Evolutionary conservation across 202 grass and related monocot species (phyloP), one percentile per base, ranked within the genome.

Genomic region (Zoysia matrella): DNA sequence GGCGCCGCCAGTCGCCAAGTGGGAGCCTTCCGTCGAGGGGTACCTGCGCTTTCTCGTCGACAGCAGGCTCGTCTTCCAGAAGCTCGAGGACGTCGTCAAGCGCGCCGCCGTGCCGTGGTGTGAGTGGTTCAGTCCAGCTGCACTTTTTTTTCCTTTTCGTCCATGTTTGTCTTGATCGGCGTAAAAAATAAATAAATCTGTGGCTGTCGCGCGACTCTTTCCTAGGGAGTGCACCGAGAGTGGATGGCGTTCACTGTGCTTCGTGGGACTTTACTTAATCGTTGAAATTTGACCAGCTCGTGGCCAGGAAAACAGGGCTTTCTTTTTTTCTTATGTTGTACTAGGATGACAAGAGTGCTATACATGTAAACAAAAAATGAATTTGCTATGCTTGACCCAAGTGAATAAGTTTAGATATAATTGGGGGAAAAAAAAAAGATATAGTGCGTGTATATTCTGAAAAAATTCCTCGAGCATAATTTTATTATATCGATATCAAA

Each of bases 41-140:
- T 94, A 89, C 79, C 83, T 97, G 45, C 88, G 80, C 36, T 97
- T 94, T 72, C 90, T 97, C 65, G 92, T 92, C 84, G 92, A 97
- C 82, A 97, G 78, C 86, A 94, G 76, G 64, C 69, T 92, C 69
- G 88, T 97, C 52, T 97, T 92, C 80, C 57, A 89, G 14, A 91
- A 86, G 9, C 88, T 97, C 86, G 90, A 97, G 77, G 61, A 42
- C 67, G 84, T 97, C 85, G 88, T 97, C 80, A 60, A 16, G 2
- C 67, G 73, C 82, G 86, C 88, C 43, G 52, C 84, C 65, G 72
- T 79, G 22, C 88, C 92, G 66, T 94, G 81, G 69, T 97, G 94
- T 94, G 74, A 88, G 91, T 92, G 65, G 4, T 71, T 7, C 75
- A 36, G 10, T 18, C n/a, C 66, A 14, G 22, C 7, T 14, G 7